A percentile compares a stretch with the other conserved stretches of the same genome.
Evolutionary conservation across 2,329 filamentous ascomycete species (phyloP).

Genomic region (Diplodia sapinea): DNA sequence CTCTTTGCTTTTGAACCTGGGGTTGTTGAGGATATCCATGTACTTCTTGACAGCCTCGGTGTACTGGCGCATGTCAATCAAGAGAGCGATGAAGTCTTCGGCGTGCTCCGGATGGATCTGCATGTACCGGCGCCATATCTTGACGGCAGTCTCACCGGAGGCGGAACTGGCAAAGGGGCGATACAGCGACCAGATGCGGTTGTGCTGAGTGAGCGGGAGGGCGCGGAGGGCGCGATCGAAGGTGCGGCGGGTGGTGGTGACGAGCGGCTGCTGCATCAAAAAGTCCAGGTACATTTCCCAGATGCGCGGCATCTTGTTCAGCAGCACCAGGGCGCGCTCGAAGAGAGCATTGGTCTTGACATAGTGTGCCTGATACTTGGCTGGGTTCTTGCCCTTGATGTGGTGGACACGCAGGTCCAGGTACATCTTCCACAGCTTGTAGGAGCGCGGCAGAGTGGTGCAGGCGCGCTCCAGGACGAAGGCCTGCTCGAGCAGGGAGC

Average conservation of each 20-base stretch:
- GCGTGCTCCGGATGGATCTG: constrained; percentile 94
- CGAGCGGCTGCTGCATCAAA: constrained; percentile 85
- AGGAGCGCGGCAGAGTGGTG: constrained; percentile 85
- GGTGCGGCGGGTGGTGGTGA: constrained; percentile 82
- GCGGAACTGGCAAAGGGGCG: constrained; percentile 89
- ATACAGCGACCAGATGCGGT: constrained; percentile 92
- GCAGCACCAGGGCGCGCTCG: constrained; percentile 85
- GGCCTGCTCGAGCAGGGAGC: constrained; percentile 82
- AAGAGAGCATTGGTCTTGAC: constrained; percentile 94
- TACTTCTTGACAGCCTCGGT: constrained; percentile 91
- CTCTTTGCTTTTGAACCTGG: constrained; percentile 87
- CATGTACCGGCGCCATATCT: constrained; percentile 95
- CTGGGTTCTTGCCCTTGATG: constrained; percentile 80
- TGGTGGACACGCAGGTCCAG: constrained; percentile 83
- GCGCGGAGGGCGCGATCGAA: constrained; percentile 94
- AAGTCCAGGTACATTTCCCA: constrained; percentile 98
- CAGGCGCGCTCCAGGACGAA: constrained; percentile 90
- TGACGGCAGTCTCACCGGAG: constrained; percentile 86
- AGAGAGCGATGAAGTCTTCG: constrained; percentile 91
- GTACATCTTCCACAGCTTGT: constrained; percentile 99
- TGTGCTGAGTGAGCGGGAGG: constrained; percentile 91
- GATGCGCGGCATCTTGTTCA: constrained; percentile 98
- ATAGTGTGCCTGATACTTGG: constrained; percentile 78
- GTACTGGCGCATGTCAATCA: constrained; percentile 80
- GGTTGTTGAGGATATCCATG: constrained; percentile 89